These are phyloP conservation scores for Saccharomycopsis capsularis DNA, from an alignment of 805 yeast genomes.

Conservation along the genomic window DNA sequence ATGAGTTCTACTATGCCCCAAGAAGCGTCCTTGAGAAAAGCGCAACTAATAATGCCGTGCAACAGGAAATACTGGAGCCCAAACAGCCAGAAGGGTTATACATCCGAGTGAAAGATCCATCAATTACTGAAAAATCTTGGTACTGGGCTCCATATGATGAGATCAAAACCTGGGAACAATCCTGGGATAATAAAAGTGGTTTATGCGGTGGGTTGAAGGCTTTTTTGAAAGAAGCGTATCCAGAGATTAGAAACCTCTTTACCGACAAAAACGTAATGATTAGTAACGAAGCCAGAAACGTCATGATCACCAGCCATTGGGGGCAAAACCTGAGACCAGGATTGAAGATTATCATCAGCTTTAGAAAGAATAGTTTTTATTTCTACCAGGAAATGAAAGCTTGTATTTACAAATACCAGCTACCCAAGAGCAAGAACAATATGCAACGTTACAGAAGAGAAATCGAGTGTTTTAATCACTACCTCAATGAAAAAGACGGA, in stretches of 20 bases:
- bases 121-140: no score
- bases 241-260: neutral
- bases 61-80: no score
- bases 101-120: neutral
- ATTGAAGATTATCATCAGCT: neutral
- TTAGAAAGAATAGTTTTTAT: neutral
- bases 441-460: no score
- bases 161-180: neutral
- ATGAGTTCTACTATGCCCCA: no score
- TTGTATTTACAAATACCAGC: no score
- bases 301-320: neutral
- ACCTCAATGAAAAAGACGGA: no score
- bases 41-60: no score
- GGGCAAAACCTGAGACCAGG: neutral
- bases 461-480: no score
- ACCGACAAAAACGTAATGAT: neutral
- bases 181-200: no score
- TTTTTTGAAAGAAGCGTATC: neutral
- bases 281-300: neutral
- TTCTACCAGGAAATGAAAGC: neutral
- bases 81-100: neutral
- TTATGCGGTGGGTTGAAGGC: neutral
- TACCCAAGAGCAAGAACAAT: no score
- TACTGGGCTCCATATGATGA: neutral
- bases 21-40: no score